Evolutionary conservation across 345 rosid species (phyloP), one percentile per base, ranked within the genome.

Genomic region (Microcos paniculata): DNA sequence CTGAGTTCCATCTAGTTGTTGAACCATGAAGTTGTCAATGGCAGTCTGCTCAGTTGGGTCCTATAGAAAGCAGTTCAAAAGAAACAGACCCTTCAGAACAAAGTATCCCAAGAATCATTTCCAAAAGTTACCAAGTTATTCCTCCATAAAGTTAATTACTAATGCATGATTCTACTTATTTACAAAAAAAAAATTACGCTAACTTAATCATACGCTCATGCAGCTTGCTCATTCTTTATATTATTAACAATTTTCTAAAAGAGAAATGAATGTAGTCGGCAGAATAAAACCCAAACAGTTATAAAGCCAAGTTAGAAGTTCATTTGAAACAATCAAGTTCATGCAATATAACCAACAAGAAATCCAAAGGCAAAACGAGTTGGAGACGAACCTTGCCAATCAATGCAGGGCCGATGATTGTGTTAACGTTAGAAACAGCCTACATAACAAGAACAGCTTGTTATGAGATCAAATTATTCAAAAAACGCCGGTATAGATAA

Each of bases 21-120:
- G 98, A 62, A 93, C 99, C 98, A 96, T 93, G 85, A 83, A 87
- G 74, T 90, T 90, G 62, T 96, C 99, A 79, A 96, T 90, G 42
- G 83, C 94, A 46, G 85, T 53, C 84, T 96, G 99, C 73, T 90
- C 87, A 49, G 94, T 87, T 73, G 99, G 98, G 85, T 93, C 96
- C 98, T 96, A 83, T 5, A 16, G 21, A 62, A 40, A 33, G 49
- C 8, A 52, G 51, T 46, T 42, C 13, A 40, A 53, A 61, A n/a
- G n/a, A n/a, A 53, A 46, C 40, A 31, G 14, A 21, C 58, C 70
- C 23, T 40, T 80, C 72, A 76, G 66, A 40, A 61, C 23, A 78
- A 40, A 30, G 4, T 66, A 77, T 15, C 24, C 35, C 0, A 14
- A 8, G 4, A 42, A 30, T 26, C 24, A 26, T 58, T 11, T 40